Conservation (phyloP, 805 yeast genomes). For the Metschnikowia lachancei region DNA sequence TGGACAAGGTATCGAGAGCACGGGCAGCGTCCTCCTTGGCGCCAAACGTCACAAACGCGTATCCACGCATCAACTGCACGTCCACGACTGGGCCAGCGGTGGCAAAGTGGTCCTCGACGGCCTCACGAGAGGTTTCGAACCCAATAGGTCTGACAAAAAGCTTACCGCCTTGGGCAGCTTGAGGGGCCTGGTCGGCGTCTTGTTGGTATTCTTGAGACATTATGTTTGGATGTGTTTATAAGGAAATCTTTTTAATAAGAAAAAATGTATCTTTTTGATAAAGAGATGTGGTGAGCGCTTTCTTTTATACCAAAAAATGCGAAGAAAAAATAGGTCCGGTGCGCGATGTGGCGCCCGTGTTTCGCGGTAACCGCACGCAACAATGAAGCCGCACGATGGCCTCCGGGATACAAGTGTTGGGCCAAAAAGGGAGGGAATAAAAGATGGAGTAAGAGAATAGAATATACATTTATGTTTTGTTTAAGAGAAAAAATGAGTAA, state of each 20-base stretch:
- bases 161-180: conserved; percentile 10
- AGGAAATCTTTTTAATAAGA: background rate
- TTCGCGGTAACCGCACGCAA: background rate
- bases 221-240: background rate
- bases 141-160: conserved; percentile 64
- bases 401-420: too few species aligned
- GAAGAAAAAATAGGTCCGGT: background rate
- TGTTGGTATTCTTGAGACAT: conserved; percentile 3
- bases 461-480: too few species aligned
- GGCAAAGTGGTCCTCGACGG: conserved; percentile 65
- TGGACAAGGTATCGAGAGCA: conserved; percentile 48
- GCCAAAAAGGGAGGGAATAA: too few species aligned
- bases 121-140: conserved; percentile 49
- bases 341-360: background rate
- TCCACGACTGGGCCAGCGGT: conserved; percentile 66
- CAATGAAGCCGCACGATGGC: background rate
- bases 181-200: conserved; percentile 6
- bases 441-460: too few species aligned
- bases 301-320: background rate
- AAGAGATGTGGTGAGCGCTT: background rate
- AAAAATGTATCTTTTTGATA: background rate
- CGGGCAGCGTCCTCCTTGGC: conserved; percentile 51
- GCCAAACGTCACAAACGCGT: conserved; percentile 85
- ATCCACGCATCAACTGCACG: conserved; percentile 73
- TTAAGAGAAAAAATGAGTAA: too few species aligned